Conservation (phyloP, 176 grass and related monocot species). For the Rhynchospora breviuscula region DNA sequence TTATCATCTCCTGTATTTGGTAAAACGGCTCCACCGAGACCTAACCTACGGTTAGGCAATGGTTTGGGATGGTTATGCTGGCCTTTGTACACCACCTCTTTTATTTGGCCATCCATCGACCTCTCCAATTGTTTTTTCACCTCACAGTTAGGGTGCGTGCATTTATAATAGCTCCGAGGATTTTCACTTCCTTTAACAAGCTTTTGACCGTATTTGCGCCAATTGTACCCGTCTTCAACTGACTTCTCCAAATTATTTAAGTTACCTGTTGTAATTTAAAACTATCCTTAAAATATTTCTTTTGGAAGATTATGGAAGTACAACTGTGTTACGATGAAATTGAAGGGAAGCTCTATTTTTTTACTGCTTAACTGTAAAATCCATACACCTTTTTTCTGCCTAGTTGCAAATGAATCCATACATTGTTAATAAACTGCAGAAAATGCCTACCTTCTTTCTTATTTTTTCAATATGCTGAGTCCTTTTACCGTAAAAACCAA, state of each 20-base stretch:
- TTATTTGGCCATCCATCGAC: slow-evolving; percentile 79
- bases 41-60: slow-evolving; percentile 62
- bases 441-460: neutral
- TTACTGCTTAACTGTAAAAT: neutral
- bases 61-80: slow-evolving; percentile 87
- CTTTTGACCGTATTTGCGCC: slow-evolving; percentile 98
- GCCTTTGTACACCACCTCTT: slow-evolving; percentile 89
- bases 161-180: slow-evolving; percentile 99
- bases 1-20: slow-evolving; percentile 62
- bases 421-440: neutral
- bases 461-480: neutral
- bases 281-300: neutral
- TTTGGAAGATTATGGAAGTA: slow-evolving; percentile 10
- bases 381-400: neutral
- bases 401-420: slow-evolving; percentile 3
- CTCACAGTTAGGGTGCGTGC: slow-evolving; percentile 94
- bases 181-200: slow-evolving; percentile 96
- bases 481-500: neutral
- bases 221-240: slow-evolving; percentile 84
- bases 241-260: slow-evolving; percentile 42
- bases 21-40: slow-evolving; percentile 42
- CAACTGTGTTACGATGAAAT: neutral
- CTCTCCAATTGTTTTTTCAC: slow-evolving; percentile 96
- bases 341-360: neutral
- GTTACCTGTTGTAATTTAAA: slow-evolving; percentile 7